Evolutionary conservation across 2,329 filamentous ascomycete genomes (phyloP).

Genomic region (Mariannaea elegans): DNA sequence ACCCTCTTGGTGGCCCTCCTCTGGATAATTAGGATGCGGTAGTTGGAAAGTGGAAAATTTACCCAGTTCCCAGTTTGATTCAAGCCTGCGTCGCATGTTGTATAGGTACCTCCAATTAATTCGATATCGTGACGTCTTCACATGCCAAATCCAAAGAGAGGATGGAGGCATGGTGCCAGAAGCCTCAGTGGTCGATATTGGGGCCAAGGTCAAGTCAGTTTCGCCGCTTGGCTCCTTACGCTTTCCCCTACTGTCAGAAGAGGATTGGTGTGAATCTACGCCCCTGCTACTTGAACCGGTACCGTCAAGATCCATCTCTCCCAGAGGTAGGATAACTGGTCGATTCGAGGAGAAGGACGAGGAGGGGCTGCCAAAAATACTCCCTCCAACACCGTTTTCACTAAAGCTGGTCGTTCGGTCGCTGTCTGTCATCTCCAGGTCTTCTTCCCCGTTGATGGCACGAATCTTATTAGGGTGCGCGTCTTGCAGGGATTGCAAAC

Average conservation of each 20-base stretch:
- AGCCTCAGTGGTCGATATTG: constrained; percentile 41
- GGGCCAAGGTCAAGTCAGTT: constrained; percentile 43
- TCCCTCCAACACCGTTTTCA: constrained; percentile 37
- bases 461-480: constrained; percentile 63
- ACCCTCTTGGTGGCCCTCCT: constrained; percentile 90
- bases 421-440: constrained; percentile 58
- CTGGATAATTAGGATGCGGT: constrained; percentile 80
- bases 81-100: constrained; percentile 82
- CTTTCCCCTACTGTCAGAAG: constrained; percentile 45
- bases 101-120: constrained; percentile 96
- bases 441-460: constrained; percentile 59
- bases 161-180: constrained; percentile 51
- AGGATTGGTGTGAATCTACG: constrained; percentile 41
- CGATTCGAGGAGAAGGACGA: constrained; percentile 45
- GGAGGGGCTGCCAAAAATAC: constrained; percentile 47
- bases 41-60: constrained; percentile 88
- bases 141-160: constrained; percentile 61
- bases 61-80: constrained; percentile 90
- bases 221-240: constrained; percentile 48
- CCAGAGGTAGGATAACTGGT: constrained; percentile 35
- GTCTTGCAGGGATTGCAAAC: constrained; percentile 56
- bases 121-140: constrained; percentile 60
- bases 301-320: constrained; percentile 44
- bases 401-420: constrained; percentile 40
- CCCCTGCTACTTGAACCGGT: constrained; percentile 40